phyloP scores from a whole-genome alignment of 306 rosid genomes.

The Gastrolobium bilobum region DNA sequence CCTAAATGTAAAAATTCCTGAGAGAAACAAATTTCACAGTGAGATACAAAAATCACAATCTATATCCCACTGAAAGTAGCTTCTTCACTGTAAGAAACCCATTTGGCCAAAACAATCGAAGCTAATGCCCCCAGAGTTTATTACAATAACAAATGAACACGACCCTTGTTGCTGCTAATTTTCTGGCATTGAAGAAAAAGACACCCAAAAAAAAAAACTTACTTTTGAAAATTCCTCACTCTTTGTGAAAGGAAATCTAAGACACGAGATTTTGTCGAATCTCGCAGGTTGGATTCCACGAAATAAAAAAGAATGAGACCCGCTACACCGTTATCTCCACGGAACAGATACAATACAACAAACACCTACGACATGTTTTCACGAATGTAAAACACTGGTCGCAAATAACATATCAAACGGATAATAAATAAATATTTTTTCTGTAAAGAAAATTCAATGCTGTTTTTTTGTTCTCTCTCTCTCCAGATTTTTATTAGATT shows the following conservation, averaged over 20 bases:
- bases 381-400: slow-evolving; percentile 7
- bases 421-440: slow-evolving; percentile 12
- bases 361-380: slow-evolving; percentile 27
- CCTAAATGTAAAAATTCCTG: slow-evolving; percentile 5
- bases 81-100: slow-evolving; percentile 43
- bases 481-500: slow-evolving; percentile 33
- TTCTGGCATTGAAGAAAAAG: slow-evolving; percentile 29
- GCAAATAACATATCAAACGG: background rate
- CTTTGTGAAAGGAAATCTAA: slow-evolving; percentile 35
- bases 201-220: background rate
- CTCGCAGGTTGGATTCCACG: slow-evolving; percentile 43
- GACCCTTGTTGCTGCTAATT: slow-evolving; percentile 15
- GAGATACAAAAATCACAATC: slow-evolving; percentile 23
- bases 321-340: slow-evolving; percentile 56
- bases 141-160: slow-evolving; percentile 26
- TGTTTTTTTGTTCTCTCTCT: background rate
- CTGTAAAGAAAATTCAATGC: slow-evolving; percentile 7
- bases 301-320: slow-evolving; percentile 44
- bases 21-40: background rate
- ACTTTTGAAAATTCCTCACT: slow-evolving; percentile 34
- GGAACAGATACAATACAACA: background rate
- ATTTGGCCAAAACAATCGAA: slow-evolving; percentile 42
- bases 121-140: background rate
- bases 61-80: slow-evolving; percentile 39
- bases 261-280: slow-evolving; percentile 45